Percentiles rank a stretch among this genome's conserved stretches.
Conservation (phyloP, 73 alveolate species). For the Paramecium caudatum region DNA sequence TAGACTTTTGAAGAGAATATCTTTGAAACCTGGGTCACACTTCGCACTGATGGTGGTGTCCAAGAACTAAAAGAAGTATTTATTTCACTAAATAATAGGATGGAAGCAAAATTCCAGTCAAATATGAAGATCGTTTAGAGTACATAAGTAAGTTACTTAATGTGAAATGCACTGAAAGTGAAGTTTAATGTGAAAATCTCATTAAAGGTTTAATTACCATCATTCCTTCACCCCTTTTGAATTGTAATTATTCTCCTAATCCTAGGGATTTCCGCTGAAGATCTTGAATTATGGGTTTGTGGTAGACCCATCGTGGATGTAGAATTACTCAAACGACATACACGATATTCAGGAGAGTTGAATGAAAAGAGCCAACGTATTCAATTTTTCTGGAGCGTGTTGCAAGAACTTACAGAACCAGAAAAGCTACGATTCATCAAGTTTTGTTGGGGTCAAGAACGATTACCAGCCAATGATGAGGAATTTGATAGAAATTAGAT, state of each 20-base stretch:
- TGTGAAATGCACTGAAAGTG: conserved; percentile 92
- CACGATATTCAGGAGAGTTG: conserved; percentile 93
- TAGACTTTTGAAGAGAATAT: conserved; percentile 85
- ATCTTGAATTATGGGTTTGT: conserved; percentile 96
- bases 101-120: conserved; percentile 86
- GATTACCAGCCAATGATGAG: conserved; percentile 99
- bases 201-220: conserved; percentile 93
- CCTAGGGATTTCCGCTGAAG: conserved; percentile 74
- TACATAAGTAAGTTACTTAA: conserved; percentile 85
- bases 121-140: conserved; percentile 89
- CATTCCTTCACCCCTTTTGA: conserved; percentile 93
- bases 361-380: conserved; percentile 88
- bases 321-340: conserved; percentile 94
- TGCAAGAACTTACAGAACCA: conserved; percentile 91
- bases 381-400: conserved; percentile 97
- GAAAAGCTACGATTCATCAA: conserved; percentile 95
- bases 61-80: conserved; percentile 81
- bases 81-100: neutral
- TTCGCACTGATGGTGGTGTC: conserved; percentile 87
- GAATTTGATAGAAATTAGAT: conserved; percentile 95
- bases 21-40: conserved; percentile 85
- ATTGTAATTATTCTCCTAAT: conserved; percentile 83
- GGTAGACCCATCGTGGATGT: conserved; percentile 95
- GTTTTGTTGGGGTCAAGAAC: conserved; percentile 99
- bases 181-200: conserved; percentile 88